Conservation (phyloP, 805 yeast species). For the Yarrowia sp. region DNA sequence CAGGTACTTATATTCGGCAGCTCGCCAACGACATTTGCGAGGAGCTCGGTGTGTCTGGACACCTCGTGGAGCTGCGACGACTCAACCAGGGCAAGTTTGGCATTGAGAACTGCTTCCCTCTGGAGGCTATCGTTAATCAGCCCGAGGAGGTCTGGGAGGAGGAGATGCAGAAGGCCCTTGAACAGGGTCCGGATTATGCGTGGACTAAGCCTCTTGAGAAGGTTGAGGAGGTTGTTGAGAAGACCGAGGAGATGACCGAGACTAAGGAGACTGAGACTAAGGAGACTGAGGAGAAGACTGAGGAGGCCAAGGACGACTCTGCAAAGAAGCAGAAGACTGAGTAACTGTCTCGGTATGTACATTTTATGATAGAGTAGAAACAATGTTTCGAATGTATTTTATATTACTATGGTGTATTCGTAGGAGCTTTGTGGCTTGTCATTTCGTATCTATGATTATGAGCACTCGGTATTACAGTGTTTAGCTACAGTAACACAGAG, state of each 20-base stretch:
- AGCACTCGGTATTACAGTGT: too few species aligned
- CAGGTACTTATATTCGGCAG: constrained; percentile 94
- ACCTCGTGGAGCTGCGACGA: constrained; percentile 82
- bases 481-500: too few species aligned
- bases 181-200: not conserved
- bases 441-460: too few species aligned
- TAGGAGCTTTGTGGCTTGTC: too few species aligned
- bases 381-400: too few species aligned
- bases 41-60: constrained; percentile 74
- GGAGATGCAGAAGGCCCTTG: constrained; percentile 24
- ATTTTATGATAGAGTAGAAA: too few species aligned
- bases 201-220: not conserved
- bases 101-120: constrained; percentile 62
- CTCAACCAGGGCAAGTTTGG: constrained; percentile 81
- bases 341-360: not conserved
- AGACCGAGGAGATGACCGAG: not conserved
- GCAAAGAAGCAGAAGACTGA: constrained; percentile 7
- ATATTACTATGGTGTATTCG: too few species aligned
- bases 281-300: not conserved
- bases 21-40: constrained; percentile 85
- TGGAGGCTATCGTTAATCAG: constrained; percentile 61
- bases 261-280: not conserved
- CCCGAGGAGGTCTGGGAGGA: constrained; percentile 62
- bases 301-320: not conserved
- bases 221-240: not conserved